These are phyloP conservation scores for Cryptosporidium sp. DNA, from an alignment of 169 alveolate genomes.

Conservation along the genomic window DNA sequence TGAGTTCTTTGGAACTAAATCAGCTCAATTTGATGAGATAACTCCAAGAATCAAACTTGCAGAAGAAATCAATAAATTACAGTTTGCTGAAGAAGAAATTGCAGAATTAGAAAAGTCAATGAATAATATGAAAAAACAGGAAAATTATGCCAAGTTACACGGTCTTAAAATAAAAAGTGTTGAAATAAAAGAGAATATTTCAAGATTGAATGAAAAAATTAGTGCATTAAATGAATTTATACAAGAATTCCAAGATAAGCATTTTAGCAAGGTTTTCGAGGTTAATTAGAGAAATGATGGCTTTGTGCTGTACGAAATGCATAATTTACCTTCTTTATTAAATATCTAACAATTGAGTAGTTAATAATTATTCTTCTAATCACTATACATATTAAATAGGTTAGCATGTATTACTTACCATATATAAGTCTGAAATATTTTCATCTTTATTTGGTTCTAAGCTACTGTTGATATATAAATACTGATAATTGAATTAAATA, in stretches of 20 bases:
- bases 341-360: slow-evolving; percentile 1
- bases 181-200: slow-evolving; percentile 14
- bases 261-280: slow-evolving; percentile 25
- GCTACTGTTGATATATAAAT: slow-evolving; percentile 37
- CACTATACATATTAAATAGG: background rate
- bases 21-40: slow-evolving; percentile 27
- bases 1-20: slow-evolving; percentile 37
- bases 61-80: slow-evolving; percentile 12
- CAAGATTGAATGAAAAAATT: slow-evolving; percentile 23
- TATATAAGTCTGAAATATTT: slow-evolving; percentile 41
- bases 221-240: background rate
- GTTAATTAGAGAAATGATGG: slow-evolving; percentile 30
- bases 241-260: slow-evolving; percentile 31
- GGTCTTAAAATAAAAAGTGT: background rate
- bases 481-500: background rate
- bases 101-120: slow-evolving; percentile 13
- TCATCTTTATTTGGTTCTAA: slow-evolving; percentile 48
- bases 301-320: slow-evolving; percentile 21
- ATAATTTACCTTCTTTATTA: slow-evolving; percentile 17
- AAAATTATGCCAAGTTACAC: slow-evolving; percentile 15
- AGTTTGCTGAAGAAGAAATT: slow-evolving; percentile 1
- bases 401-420: slow-evolving; percentile 23
- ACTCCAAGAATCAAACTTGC: slow-evolving; percentile 26
- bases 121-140: background rate
- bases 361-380: background rate